Evolutionary conservation across 2,329 filamentous ascomycete genomes (phyloP).

Genomic region (Escovopsis weberi): DNA sequence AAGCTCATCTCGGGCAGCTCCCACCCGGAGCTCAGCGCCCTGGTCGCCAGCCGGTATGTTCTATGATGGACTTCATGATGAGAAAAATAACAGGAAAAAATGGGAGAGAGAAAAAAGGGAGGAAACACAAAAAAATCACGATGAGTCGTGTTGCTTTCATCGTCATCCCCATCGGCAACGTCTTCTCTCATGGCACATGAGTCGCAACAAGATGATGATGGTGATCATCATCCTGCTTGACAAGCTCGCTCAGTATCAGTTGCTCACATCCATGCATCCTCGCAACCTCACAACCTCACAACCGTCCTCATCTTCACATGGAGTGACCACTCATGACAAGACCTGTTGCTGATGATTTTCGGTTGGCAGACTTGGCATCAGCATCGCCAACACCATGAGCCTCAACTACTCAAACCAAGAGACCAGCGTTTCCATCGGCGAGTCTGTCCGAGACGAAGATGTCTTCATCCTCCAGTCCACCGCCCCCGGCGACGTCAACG

Average conservation of each 20-base stretch:
- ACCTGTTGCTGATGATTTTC: constrained; percentile 10
- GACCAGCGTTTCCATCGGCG: constrained; percentile 83
- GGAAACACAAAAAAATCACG: neutral
- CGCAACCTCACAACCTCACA: no score
- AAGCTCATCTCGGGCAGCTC: constrained; percentile 36
- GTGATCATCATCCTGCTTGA: no score
- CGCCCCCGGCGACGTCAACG: constrained; percentile 90
- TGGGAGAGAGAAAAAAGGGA: neutral
- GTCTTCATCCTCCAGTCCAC: constrained; percentile 97
- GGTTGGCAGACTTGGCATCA: constrained; percentile 50
- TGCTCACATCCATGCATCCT: no score
- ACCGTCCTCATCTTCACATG: no score
- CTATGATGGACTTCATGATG: neutral
- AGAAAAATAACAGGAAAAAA: neutral
- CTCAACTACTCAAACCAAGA: constrained; percentile 80
- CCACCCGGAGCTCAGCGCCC: constrained; percentile 32
- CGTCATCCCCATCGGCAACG: no score
- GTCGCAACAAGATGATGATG: no score
- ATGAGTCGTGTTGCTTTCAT: neutral
- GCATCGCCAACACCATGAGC: constrained; percentile 65
- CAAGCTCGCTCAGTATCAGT: no score
- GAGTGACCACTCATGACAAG: no score
- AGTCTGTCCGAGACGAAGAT: constrained; percentile 94
- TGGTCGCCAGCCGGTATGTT: constrained; percentile 29
- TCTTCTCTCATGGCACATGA: no score